phyloP scores from a whole-genome alignment of 2,329 filamentous ascomycete genomes.

The Diaporthe aspalathi region DNA sequence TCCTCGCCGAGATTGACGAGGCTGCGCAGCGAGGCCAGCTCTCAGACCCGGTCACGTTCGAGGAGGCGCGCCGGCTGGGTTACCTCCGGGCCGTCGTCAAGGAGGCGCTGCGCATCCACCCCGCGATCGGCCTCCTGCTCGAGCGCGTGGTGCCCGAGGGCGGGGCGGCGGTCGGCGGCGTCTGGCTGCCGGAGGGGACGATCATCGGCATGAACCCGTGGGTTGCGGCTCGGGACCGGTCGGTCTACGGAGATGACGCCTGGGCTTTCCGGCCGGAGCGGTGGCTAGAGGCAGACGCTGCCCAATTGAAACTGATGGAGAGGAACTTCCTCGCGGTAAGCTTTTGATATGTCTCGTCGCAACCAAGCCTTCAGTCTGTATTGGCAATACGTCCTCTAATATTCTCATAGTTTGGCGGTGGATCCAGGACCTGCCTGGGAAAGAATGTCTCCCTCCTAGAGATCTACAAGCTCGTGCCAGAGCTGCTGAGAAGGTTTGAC shows the following conservation, averaged over 20 bases:
- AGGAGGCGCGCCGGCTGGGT: slow-evolving; percentile 52
- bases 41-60: slow-evolving; percentile 49
- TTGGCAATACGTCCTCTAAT: background rate
- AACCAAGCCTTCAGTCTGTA: too few relatives aligned
- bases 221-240: slow-evolving; percentile 51
- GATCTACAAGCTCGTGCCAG: slow-evolving; percentile 56
- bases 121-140: slow-evolving; percentile 54
- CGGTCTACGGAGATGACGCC: slow-evolving; percentile 53
- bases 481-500: slow-evolving; percentile 50
- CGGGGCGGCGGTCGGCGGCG: slow-evolving; percentile 51
- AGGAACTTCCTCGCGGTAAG: slow-evolving; percentile 36
- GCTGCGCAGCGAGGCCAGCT: slow-evolving; percentile 47
- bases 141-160: slow-evolving; percentile 49
- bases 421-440: slow-evolving; percentile 55
- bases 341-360: too few relatives aligned
- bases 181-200: slow-evolving; percentile 57
- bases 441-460: slow-evolving; percentile 58
- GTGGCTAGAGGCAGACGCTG: slow-evolving; percentile 55
- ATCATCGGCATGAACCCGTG: slow-evolving; percentile 56
- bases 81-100: slow-evolving; percentile 63
- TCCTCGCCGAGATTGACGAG: slow-evolving; percentile 56
- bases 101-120: slow-evolving; percentile 59
- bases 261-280: slow-evolving; percentile 60
- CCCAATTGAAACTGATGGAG: slow-evolving; percentile 49
- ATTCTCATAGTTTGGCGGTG: slow-evolving; percentile 37